Conservation (phyloP, 208 protist species). For the Trypanosoma brucei region DNA sequence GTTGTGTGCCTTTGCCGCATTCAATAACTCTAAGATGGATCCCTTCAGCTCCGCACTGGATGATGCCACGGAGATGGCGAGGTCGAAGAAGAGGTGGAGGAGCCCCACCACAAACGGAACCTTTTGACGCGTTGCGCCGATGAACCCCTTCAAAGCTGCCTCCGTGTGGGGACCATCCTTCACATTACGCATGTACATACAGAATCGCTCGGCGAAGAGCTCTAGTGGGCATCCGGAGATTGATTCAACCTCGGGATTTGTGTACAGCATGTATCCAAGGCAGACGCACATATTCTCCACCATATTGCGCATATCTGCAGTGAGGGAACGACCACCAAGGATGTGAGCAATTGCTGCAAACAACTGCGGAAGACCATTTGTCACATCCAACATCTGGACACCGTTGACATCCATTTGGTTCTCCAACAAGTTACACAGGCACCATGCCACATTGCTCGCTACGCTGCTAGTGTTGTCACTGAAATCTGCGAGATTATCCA, state of each 20-base stretch:
- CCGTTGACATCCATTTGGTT: constrained; percentile 54
- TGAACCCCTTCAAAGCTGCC: constrained; percentile 50
- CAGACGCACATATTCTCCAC: constrained; percentile 77
- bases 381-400: constrained; percentile 41
- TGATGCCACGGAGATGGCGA: constrained; percentile 39
- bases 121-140: constrained; percentile 43
- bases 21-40: constrained; percentile 43
- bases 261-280: constrained; percentile 69
- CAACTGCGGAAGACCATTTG: constrained; percentile 37
- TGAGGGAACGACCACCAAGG: constrained; percentile 28
- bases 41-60: constrained; percentile 40
- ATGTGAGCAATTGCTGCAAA: constrained; percentile 43
- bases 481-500: constrained; percentile 41
- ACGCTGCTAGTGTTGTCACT: constrained; percentile 50
- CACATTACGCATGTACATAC: constrained; percentile 76
- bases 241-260: constrained; percentile 38
- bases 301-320: constrained; percentile 80
- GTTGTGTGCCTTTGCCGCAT: constrained; percentile 25
- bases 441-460: constrained; percentile 79
- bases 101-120: constrained; percentile 22
- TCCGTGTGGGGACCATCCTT: constrained; percentile 49
- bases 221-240: constrained; percentile 35
- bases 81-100: constrained; percentile 61
- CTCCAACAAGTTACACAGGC: constrained; percentile 70
- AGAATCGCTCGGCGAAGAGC: constrained; percentile 53